A percentile compares a stretch with the other conserved stretches of the same genome.
Conservation (phyloP, 2,329 filamentous ascomycete genomes). For the Aspergillus carbonarius region DNA sequence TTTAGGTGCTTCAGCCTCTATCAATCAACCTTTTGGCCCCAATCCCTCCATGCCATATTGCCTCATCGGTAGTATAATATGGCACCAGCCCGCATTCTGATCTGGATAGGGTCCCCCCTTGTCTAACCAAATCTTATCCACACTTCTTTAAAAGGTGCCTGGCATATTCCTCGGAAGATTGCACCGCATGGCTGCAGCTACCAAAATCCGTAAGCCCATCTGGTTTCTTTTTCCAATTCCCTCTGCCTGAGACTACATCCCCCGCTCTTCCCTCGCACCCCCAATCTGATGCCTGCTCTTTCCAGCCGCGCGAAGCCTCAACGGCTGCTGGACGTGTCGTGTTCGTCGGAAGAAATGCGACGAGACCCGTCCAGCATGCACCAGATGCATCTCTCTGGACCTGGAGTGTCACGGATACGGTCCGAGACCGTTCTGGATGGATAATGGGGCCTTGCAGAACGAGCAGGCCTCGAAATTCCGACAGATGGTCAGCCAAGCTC, state of each 20-base stretch:
- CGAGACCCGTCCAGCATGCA: not conserved
- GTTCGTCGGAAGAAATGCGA: slow-evolving; percentile 1
- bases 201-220: not conserved
- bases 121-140: not conserved
- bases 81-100: not conserved
- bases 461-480: not conserved
- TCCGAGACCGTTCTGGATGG: not conserved
- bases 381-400: not conserved
- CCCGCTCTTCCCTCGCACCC: not conserved
- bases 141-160: too few relatives aligned
- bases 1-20: not conserved
- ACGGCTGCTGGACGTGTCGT: slow-evolving; percentile 2
- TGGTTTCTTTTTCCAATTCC: not conserved
- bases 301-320: not conserved
- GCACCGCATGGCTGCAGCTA: not conserved
- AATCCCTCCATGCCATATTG: not conserved
- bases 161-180: not conserved
- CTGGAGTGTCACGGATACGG: slow-evolving; percentile 1
- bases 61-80: not conserved
- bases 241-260: not conserved
- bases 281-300: not conserved
- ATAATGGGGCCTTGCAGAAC: not conserved
- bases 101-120: not conserved
- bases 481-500: not conserved
- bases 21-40: not conserved